Evolutionary conservation across 805 yeast species (phyloP), one percentile per base, ranked within the genome.

Genomic region (Candida ortonii): DNA sequence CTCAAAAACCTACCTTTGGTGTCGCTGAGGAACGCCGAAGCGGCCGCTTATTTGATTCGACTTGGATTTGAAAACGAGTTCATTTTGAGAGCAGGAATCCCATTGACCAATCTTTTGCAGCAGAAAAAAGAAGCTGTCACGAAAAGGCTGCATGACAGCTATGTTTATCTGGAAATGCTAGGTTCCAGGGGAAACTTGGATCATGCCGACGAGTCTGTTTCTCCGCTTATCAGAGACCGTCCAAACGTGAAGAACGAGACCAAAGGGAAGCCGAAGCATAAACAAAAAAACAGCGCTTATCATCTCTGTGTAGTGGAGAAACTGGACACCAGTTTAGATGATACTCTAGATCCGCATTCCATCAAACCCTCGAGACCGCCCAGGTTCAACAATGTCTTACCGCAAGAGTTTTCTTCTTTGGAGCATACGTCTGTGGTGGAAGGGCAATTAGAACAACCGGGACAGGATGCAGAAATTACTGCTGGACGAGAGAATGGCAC

Each of bases 41-140:
- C 40, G 20, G 43, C 42, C 6, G 43, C 44, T 1, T 30, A 45
- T 20, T 22, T 46, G 24, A 24, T 33, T 21, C 30, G 37, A 12
- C n/a, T 38, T 25, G 48, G 43, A 9, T 28, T 37, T 15, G 36
- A 41, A 20, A 34, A 31, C 11, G 40, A 33, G 6, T 22, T 28
- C 13, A 28, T 25, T 8, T 27, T 34, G 20, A 26, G 36, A 14
- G 13, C 36, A 16, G 38, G 44, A 18, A 24, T 39, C 12, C 42
- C 37, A 8, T 9, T 33, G 22, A 21, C 22, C 26, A 31, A 34
- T 8, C 16, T 33, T 13, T 18, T 28, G 4, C 33, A 30, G 5
- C 16, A 34, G 5, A 40, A 64, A 54, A 43, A 64, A 56, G n/a
- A n/a, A n/a, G 25, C 64, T 43, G 31, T 47, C 46, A 19, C 61